A percentile compares a stretch with the other conserved stretches of the same genome.
phyloP scores from a whole-genome alignment of 257 asterid species.

The Penstemon davidsonii region DNA sequence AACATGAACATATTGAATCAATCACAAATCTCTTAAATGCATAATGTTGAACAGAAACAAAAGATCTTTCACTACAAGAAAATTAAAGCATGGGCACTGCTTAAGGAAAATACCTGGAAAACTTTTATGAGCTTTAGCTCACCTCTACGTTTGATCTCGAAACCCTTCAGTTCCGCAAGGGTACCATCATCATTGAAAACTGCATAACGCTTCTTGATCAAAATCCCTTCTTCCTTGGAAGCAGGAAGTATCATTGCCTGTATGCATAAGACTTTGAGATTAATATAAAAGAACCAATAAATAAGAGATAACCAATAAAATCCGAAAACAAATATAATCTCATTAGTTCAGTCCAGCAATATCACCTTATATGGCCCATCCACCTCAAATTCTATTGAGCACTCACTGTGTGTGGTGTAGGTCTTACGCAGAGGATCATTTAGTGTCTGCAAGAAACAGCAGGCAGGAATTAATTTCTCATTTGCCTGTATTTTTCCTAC shows the following conservation, averaged over 20 bases:
- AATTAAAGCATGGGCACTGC: slow-evolving; percentile 4
- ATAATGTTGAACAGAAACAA: slow-evolving; percentile 9
- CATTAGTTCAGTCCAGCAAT: slow-evolving; percentile 29
- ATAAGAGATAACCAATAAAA: slow-evolving; percentile 28
- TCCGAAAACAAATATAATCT: slow-evolving; percentile 24
- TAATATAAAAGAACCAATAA: slow-evolving; percentile 28
- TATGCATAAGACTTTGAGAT: slow-evolving; percentile 24
- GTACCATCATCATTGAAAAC: slow-evolving; percentile 98
- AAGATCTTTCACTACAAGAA: slow-evolving; percentile 15
- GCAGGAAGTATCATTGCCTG: slow-evolving; percentile 99
- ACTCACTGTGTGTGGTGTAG: slow-evolving; percentile 85
- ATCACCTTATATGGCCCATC: slow-evolving; percentile 99
- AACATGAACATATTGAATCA: slow-evolving; percentile 17
- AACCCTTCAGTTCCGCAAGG: slow-evolving; percentile 96
- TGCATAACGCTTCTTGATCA: slow-evolving; percentile 97
- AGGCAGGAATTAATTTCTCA: slow-evolving; percentile 27
- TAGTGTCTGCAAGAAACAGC: slow-evolving; percentile 67
- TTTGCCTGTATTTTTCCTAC: slow-evolving; percentile 16
- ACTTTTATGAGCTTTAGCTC: slow-evolving; percentile 99
- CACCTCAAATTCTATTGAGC: slow-evolving; percentile 98
- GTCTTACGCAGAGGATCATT: slow-evolving; percentile 71
- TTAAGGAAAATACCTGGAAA: slow-evolving; percentile 71
- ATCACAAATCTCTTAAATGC: slow-evolving; percentile 17
- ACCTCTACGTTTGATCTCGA: slow-evolving; percentile 99
- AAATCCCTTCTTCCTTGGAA: slow-evolving; percentile 99